Evolutionary conservation across 83 land plant species (phyloP).

Genomic region (Picea mariana): DNA sequence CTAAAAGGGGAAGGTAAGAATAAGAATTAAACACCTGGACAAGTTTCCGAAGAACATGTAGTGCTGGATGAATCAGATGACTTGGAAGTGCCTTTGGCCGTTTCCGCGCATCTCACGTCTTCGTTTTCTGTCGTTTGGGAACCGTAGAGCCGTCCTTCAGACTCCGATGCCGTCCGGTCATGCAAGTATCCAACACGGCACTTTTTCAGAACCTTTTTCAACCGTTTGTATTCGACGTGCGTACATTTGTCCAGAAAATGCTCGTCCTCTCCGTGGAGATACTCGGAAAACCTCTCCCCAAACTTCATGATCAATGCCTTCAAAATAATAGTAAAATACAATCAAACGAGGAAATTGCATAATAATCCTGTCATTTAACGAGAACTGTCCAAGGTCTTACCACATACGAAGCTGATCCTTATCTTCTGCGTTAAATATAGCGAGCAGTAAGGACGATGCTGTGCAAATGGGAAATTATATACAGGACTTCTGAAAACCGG

Average conservation of each 20-base stretch:
- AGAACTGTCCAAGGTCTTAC: too few relatives aligned
- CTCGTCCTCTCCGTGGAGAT: slow-evolving; percentile 33
- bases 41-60: neutral
- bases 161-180: neutral
- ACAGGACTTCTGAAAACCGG: too few relatives aligned
- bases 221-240: slow-evolving; percentile 58
- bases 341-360: too few relatives aligned
- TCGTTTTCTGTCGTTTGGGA: too few relatives aligned
- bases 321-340: too few relatives aligned
- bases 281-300: slow-evolving; percentile 54
- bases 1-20: too few relatives aligned
- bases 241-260: slow-evolving; percentile 37
- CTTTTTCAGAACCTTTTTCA: slow-evolving; percentile 57
- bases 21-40: neutral
- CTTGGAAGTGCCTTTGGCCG: neutral
- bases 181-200: slow-evolving; percentile 25
- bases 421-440: too few relatives aligned
- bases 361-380: too few relatives aligned
- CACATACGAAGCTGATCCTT: too few relatives aligned
- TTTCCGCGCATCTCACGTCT: neutral
- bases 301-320: slow-evolving; percentile 39
- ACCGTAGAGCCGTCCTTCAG: too few relatives aligned
- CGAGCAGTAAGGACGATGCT: too few relatives aligned
- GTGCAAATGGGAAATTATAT: too few relatives aligned
- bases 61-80: neutral